Percentiles rank a stretch among this genome's conserved stretches.
Evolutionary conservation across 108 stramenopile species (phyloP).

Genomic region (Nitzschia palea): DNA sequence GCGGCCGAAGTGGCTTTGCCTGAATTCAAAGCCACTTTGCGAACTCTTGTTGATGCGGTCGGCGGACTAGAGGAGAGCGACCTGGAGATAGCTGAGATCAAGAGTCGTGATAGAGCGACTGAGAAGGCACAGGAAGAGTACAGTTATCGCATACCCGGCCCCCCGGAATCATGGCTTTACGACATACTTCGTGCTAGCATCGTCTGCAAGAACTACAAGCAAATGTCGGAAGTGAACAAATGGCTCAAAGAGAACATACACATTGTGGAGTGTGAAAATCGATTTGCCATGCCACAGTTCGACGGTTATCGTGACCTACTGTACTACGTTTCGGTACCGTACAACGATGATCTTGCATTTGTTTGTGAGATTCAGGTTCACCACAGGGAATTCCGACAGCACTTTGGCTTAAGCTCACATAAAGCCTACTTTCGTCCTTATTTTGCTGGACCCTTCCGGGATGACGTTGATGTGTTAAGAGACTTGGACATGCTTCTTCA

Average conservation of each 20-base stretch:
- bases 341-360: conserved; percentile 34
- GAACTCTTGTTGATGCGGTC: conserved; percentile 7
- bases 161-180: conserved; percentile 33
- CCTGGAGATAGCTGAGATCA: conserved; percentile 20
- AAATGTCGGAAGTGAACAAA: conserved; percentile 35
- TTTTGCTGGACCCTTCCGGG: conserved; percentile 22
- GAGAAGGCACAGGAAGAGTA: conserved; percentile 38
- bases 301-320: conserved; percentile 41
- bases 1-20: conserved; percentile 29
- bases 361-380: conserved; percentile 38
- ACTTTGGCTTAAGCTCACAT: conserved; percentile 31
- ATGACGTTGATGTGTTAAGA: conserved; percentile 14
- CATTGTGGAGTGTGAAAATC: conserved; percentile 37
- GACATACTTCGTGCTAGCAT: conserved; percentile 34
- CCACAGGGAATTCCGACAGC: conserved; percentile 31
- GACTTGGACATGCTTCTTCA: conserved; percentile 34
- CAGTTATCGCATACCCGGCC: conserved; percentile 31
- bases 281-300: conserved; percentile 31
- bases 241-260: conserved; percentile 36
- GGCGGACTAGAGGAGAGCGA: conserved; percentile 6
- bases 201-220: conserved; percentile 30
- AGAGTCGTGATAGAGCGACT: conserved; percentile 17
- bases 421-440: conserved; percentile 26
- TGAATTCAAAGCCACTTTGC: conserved; percentile 19
- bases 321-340: conserved; percentile 36